These are phyloP conservation scores for Geosiphon pyriformis DNA, from an alignment of 192 early-diverging fungal genomes.

Conservation along the genomic window DNA sequence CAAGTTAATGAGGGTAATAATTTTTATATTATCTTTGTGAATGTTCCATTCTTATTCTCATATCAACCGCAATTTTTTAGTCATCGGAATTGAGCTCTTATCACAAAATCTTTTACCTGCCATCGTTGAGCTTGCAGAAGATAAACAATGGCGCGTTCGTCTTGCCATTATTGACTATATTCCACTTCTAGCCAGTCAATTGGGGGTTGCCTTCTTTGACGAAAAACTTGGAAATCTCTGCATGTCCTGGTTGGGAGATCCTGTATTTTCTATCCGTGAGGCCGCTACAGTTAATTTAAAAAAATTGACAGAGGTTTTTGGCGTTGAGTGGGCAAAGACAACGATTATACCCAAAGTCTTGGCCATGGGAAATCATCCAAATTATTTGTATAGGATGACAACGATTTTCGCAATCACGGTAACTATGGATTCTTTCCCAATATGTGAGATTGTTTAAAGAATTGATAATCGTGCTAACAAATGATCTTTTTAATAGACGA, in stretches of 20 bases:
- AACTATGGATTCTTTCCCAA: constrained; percentile 22
- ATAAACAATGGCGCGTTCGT: constrained; percentile 99
- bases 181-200: constrained; percentile 91
- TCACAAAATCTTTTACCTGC: constrained; percentile 96
- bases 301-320: constrained; percentile 97
- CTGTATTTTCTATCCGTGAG: constrained; percentile 96
- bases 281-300: constrained; percentile 91
- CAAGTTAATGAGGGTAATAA: constrained; percentile 78
- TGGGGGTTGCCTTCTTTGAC: constrained; percentile 96
- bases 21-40: too few species aligned
- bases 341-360: constrained; percentile 94
- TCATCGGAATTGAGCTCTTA: constrained; percentile 95
- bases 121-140: constrained; percentile 97
- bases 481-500: constrained; percentile 53
- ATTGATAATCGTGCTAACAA: neutral
- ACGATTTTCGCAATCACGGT: constrained; percentile 94
- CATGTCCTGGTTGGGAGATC: constrained; percentile 98
- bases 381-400: constrained; percentile 98
- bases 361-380: constrained; percentile 81
- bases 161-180: constrained; percentile 99
- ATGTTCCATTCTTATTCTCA: too few species aligned
- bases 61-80: constrained; percentile 18
- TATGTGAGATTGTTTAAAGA: neutral
- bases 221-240: constrained; percentile 90
- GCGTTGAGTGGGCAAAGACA: constrained; percentile 93